phyloP scores from a whole-genome alignment of 1,284 basidiomycete species.

The Cryptococcus amylolentus region DNA sequence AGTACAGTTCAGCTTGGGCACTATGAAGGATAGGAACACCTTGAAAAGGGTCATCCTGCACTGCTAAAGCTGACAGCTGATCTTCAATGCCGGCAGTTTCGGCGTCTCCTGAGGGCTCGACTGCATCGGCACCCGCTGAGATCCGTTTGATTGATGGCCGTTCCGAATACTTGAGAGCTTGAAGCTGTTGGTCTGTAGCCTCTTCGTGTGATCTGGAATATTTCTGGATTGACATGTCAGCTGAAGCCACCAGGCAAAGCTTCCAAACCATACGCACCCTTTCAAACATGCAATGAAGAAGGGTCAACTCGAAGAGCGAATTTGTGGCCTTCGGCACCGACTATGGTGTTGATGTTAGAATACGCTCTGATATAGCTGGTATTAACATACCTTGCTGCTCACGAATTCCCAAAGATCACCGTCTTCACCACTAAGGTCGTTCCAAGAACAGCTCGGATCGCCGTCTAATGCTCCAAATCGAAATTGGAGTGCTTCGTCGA shows the following conservation, averaged over 20 bases:
- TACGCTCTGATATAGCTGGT: background rate
- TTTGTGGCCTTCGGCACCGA: constrained; percentile 76
- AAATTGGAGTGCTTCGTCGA: constrained; percentile 84
- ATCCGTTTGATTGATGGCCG: background rate
- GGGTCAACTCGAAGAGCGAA: constrained; percentile 83
- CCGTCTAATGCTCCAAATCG: constrained; percentile 70
- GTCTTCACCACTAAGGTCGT: constrained; percentile 62
- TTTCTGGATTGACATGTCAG: constrained; percentile 56
- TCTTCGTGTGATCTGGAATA: constrained; percentile 68
- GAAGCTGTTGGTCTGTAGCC: constrained; percentile 63
- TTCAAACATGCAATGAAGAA: constrained; percentile 92
- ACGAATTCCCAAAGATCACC: constrained; percentile 51
- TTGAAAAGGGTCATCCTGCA: constrained; percentile 44
- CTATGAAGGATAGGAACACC: constrained; percentile 45
- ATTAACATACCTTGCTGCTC: constrained; percentile 38
- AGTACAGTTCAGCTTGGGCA: constrained; percentile 55
- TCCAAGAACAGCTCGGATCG: constrained; percentile 81
- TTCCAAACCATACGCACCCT: constrained; percentile 35
- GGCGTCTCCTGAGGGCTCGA: background rate
- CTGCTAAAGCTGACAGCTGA: constrained; percentile 5
- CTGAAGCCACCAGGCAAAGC: background rate
- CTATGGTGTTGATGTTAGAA: constrained; percentile 59
- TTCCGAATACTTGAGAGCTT: constrained; percentile 62
- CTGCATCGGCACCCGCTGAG: no score
- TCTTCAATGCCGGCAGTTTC: constrained; percentile 1